Percentiles rank a stretch among this genome's conserved stretches.
These are phyloP conservation scores for Dorcoceras hygrometricum DNA, from an alignment of 257 asterid genomes.

Conservation along the genomic window DNA sequence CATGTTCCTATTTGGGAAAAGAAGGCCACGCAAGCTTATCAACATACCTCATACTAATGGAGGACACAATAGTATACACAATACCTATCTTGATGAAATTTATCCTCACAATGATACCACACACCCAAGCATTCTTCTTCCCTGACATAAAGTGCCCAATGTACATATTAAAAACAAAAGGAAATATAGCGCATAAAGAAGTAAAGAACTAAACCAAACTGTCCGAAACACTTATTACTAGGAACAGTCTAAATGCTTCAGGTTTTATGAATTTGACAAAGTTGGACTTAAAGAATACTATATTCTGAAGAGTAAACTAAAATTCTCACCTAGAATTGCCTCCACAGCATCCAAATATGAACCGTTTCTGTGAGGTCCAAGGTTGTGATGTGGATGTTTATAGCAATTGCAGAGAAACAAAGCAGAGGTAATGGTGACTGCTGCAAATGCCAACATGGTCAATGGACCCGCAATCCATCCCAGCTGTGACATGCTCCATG, in stretches of 20 bases:
- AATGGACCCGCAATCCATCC: constrained; percentile 90
- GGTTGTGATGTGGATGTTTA: constrained; percentile 34
- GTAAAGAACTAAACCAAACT: not conserved
- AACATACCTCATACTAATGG: constrained; percentile 42
- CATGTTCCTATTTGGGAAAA: not conserved
- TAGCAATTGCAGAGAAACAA: constrained; percentile 57
- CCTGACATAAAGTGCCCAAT: constrained; percentile 26
- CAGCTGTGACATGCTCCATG: constrained; percentile 75
- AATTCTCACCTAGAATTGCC: constrained; percentile 37
- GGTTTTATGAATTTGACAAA: not conserved
- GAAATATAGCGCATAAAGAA: not conserved
- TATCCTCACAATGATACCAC: constrained; percentile 31
- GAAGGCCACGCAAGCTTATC: constrained; percentile 9
- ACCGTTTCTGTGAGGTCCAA: constrained; percentile 34
- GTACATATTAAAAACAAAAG: not conserved
- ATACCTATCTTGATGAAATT: constrained; percentile 26
- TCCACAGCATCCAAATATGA: constrained; percentile 65
- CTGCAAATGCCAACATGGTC: constrained; percentile 56
- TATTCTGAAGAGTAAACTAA: no score
- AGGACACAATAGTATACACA: constrained; percentile 31
- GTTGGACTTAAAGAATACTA: no score
- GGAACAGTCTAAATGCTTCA: no score
- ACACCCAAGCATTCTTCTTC: constrained; percentile 28
- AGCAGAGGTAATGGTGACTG: constrained; percentile 51
- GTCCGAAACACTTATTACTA: no score